phyloP scores from a whole-genome alignment of 345 rosid genomes.

The Angophora floribunda region DNA sequence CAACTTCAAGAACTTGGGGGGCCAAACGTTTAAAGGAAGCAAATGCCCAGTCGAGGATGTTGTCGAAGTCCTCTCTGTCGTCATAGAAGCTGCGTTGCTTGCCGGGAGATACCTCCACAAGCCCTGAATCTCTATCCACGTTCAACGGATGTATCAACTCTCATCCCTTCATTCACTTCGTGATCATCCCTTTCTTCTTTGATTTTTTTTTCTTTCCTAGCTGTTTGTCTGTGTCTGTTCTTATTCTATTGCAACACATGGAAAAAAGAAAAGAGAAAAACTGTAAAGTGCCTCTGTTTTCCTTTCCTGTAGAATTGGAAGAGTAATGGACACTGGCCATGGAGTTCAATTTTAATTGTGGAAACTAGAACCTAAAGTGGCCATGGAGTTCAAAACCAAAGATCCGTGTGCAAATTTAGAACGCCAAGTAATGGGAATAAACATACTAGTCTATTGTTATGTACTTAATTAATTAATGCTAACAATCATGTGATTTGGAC shows the following conservation, averaged over 20 bases:
- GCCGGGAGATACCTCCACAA: conserved; percentile 71
- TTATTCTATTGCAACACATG: background rate
- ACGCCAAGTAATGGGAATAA: background rate
- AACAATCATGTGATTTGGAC: background rate
- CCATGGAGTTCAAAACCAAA: background rate
- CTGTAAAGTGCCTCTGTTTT: background rate
- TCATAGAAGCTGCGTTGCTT: conserved; percentile 78
- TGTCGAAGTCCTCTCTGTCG: conserved; percentile 41
- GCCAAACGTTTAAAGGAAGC: conserved; percentile 55
- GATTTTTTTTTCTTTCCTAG: background rate
- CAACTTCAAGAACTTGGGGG: conserved; percentile 3
- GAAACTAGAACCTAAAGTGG: background rate
- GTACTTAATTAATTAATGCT: background rate
- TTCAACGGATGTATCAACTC: background rate
- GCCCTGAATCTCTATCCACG: conserved; percentile 18
- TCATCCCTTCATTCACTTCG: background rate
- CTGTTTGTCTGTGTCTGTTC: background rate
- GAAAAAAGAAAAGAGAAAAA: background rate
- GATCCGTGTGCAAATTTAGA: background rate
- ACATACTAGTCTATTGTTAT: background rate
- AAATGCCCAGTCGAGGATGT: conserved; percentile 52
- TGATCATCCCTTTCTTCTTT: background rate
- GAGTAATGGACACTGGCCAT: background rate
- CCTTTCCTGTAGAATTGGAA: background rate
- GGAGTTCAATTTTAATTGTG: background rate